phyloP scores from a whole-genome alignment of 2,329 filamentous ascomycete genomes.

The Colletotrichum graminicola region DNA sequence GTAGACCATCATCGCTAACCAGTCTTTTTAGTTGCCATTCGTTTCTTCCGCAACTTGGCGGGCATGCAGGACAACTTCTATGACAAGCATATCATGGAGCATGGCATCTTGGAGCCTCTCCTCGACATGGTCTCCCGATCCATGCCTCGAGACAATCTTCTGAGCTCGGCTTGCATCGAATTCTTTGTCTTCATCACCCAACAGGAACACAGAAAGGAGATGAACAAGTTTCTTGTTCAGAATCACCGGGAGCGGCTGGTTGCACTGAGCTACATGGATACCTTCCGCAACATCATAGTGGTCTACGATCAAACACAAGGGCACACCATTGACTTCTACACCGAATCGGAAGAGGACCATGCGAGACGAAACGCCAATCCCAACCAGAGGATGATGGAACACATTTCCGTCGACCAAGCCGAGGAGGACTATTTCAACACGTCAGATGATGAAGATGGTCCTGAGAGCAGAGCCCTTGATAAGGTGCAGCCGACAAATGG shows the following conservation, averaged over 20 bases:
- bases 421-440: conserved; percentile 96
- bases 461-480: conserved; percentile 51
- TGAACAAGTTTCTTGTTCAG: conserved; percentile 87
- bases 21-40: conserved; percentile 76
- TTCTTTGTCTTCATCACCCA: conserved; percentile 88
- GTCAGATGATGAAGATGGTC: conserved; percentile 71
- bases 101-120: conserved; percentile 85
- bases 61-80: conserved; percentile 93
- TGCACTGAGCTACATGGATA: conserved; percentile 84
- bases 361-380: conserved; percentile 56
- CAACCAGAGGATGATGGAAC: conserved; percentile 76
- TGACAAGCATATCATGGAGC: conserved; percentile 84
- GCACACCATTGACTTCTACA: conserved; percentile 78
- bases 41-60: conserved; percentile 91
- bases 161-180: conserved; percentile 94
- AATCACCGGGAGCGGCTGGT: conserved; percentile 84
- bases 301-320: conserved; percentile 84
- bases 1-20: background rate
- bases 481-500: conserved; percentile 67
- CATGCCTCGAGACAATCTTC: conserved; percentile 90
- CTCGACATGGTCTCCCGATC: conserved; percentile 86
- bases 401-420: conserved; percentile 77
- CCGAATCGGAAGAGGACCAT: conserved; percentile 75
- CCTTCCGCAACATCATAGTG: conserved; percentile 80
- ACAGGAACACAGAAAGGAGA: conserved; percentile 81